Evolutionary conservation across 1,284 basidiomycete genomes (phyloP), one percentile per base, ranked within the genome.

Genomic region (Fomes fomentarius): DNA sequence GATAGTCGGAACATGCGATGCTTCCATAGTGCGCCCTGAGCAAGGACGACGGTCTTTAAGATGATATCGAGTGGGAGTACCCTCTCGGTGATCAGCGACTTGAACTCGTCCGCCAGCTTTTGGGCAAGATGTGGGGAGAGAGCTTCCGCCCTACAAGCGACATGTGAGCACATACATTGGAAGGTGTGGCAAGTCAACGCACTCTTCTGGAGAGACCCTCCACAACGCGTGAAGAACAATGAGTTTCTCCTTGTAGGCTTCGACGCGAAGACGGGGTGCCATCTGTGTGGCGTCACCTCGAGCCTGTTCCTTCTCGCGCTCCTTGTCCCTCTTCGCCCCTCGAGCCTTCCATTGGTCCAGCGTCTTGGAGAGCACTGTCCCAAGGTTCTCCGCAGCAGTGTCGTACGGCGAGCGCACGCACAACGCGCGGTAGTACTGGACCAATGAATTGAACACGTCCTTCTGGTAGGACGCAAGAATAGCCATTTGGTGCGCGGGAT

Each of bases 401-500:
- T 93, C 88, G 72, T 96, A 98, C 0, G 94, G 92, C 52, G 85
- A 81, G 26, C 82, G 82, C 42, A 95, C 91, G 64, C 94, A 96
- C 6, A 98, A 76, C 0, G 96, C 93, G 34, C 94, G 88, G 67
- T 96, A 96, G 72, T 98, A 96, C 69, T 96, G 88, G 61, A 93
- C 84, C 14, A 93, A 76, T 26, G 92, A 87, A 25, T 78, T 76
- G 63, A 97, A 94, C n/a, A 81, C 79, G 71, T 98, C 94, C 58
- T 81, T 81, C 63, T 89, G 79, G 70, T 96, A 96, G 21, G 88
- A 87, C 1, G 94, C 85, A 25, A 99, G 81, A 44, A 98, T 95
- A 1, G 96, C 96, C 25, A 99, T 84, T 72, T 98, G 96, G 69
- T 98, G 96, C 37, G 90, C 96, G 1, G 96, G 86, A 65, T 96